Conservation (phyloP, 2,329 filamentous ascomycete genomes). For the Uncinocarpus reesii region DNA sequence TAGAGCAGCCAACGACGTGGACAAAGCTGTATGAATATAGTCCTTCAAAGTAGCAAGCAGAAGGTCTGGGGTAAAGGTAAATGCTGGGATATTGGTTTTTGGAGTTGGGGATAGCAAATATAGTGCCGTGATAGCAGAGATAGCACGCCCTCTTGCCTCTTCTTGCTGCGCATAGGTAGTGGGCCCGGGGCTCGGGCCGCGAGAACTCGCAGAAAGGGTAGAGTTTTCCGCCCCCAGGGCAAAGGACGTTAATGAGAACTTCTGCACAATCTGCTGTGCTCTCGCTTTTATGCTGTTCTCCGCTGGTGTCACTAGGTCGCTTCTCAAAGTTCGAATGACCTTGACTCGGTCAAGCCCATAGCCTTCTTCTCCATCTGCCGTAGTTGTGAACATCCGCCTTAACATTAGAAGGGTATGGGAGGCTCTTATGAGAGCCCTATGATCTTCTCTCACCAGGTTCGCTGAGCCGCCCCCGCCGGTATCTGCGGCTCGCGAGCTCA, state of each 20-base stretch:
- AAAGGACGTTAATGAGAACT: slow-evolving; percentile 64
- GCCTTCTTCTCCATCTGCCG: slow-evolving; percentile 62
- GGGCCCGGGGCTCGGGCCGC: slow-evolving; percentile 25
- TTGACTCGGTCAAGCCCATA: slow-evolving; percentile 64
- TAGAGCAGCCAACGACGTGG: slow-evolving; percentile 65
- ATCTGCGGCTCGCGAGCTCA: slow-evolving; percentile 36
- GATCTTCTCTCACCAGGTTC: slow-evolving; percentile 50
- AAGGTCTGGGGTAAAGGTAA: slow-evolving; percentile 53
- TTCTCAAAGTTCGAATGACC: slow-evolving; percentile 59
- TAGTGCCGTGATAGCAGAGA: slow-evolving; percentile 63
- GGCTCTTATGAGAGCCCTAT: slow-evolving; percentile 69
- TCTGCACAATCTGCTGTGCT: slow-evolving; percentile 68
- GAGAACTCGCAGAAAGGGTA: slow-evolving; percentile 13
- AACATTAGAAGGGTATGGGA: slow-evolving; percentile 68
- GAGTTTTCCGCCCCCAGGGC: slow-evolving; percentile 22
- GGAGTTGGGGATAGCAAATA: slow-evolving; percentile 68
- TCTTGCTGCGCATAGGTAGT: slow-evolving; percentile 53
- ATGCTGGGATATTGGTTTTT: slow-evolving; percentile 37
- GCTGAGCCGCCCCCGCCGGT: not conserved
- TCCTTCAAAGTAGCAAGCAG: slow-evolving; percentile 67
- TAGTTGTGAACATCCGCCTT: slow-evolving; percentile 59
- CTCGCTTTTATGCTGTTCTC: slow-evolving; percentile 64
- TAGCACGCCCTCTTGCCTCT: slow-evolving; percentile 62
- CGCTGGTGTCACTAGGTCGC: slow-evolving; percentile 57
- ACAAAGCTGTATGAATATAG: slow-evolving; percentile 71